Evolutionary conservation across 2,329 filamentous ascomycete species (phyloP).

Genomic region (Neonectria hederae): DNA sequence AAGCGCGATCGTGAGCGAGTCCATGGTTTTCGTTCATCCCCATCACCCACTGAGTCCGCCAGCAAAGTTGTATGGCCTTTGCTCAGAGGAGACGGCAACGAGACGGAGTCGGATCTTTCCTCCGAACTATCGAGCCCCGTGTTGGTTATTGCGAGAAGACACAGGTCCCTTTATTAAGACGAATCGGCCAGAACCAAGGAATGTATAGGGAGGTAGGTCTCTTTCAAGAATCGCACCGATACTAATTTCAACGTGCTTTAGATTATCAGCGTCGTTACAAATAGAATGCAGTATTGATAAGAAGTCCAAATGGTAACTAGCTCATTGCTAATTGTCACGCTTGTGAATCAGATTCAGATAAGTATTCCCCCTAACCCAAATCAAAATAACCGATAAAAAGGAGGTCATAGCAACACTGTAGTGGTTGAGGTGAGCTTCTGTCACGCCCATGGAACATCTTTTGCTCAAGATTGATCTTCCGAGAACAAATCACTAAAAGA

Average conservation of each 20-base stretch:
- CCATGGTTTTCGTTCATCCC: not conserved
- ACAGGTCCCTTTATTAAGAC: not conserved
- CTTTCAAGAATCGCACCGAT: not conserved
- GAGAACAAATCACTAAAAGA: constrained; percentile 46
- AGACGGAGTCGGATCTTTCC: not conserved
- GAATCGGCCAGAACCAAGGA: not conserved
- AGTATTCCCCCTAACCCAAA: not conserved
- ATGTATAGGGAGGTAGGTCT: not conserved
- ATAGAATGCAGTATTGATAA: not conserved
- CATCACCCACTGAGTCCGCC: not conserved
- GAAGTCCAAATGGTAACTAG: not conserved
- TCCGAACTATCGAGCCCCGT: not conserved
- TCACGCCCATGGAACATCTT: not conserved
- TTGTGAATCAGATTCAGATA: not conserved
- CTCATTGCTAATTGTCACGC: not conserved
- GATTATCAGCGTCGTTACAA: not conserved
- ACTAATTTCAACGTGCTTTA: not conserved
- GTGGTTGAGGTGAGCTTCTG: not conserved
- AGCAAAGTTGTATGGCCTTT: not conserved
- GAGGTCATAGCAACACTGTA: not conserved
- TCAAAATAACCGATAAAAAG: not conserved
- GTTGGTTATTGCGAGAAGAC: not conserved
- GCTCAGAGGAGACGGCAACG: not conserved
- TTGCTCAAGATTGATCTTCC: no score
- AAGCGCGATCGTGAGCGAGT: no score